Base-by-base conservation (phyloP, 805 yeast genomes). In the Lipomyces japonicus region DNA sequence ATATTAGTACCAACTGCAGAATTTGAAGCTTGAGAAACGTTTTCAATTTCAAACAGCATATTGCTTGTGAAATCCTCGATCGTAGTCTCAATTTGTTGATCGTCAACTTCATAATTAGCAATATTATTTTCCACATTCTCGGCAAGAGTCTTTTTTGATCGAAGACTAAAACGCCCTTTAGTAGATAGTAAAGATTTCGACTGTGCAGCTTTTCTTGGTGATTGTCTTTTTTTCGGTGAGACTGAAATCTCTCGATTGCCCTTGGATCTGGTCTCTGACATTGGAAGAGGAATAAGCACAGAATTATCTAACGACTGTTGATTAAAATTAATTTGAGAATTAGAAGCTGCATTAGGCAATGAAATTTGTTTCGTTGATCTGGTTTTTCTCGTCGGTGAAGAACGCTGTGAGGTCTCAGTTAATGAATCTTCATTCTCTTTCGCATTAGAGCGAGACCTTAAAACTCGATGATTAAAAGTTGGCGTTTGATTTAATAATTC, bases 331-430 rank as follows among this genome's bases (percentile, higher is more conserved):
- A 14, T n/a, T 10, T 12, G 28, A 19, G 24, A 16, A 19, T 23
- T 21, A 12, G 10, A n/a, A 14, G 22, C 24, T 39, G 14, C 42
- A 4, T 23, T 12, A 1, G 18, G 18, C 3, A 6, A 2, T 30
- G 12, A 7, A 18, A 3, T 10, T 12, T 12, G 14, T 6, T 39
- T 23, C 22, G 10, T 36, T n/a, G 23, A 16, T 36, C 39, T 36
- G 22, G 39, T 36, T 36, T 24, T 22, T 14, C 24, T 22, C 12
- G 39, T 24, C n/a, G 39, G 39, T 23, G 42, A 24, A 39, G 42
- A 39, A 23, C 21, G 19, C 24, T 16, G 24, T 12, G 24, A 3
- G 10, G 28, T 5, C 40, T 37, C 23, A n/a, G n/a, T n/a, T n/a
- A n/a, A n/a, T n/a, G n/a, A n/a, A n/a, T n/a, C n/a, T n/a, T n/a